Conservation (phyloP, 1,139 yeast genomes). For the Wickerhamomyces sp. region DNA sequence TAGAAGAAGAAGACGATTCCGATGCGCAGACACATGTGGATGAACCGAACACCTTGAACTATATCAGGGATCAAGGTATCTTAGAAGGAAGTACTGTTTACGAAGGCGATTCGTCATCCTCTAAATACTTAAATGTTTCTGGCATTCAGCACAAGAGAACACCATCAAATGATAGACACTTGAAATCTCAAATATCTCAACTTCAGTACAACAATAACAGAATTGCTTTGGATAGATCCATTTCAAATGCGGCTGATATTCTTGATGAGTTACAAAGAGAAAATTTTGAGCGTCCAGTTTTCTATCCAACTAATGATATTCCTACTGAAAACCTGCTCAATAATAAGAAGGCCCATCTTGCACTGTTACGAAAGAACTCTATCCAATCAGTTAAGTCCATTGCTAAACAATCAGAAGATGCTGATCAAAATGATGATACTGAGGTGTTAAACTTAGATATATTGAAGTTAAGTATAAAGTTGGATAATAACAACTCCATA, state of each 20-base stretch:
- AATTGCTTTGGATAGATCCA: slow-evolving; percentile 56
- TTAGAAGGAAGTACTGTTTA: slow-evolving; percentile 24
- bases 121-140: slow-evolving; percentile 4
- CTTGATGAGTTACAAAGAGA: slow-evolving; percentile 52
- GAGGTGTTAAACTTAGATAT: slow-evolving; percentile 56
- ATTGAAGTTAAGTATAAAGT: slow-evolving; percentile 57
- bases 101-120: slow-evolving; percentile 15
- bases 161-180: slow-evolving; percentile 18
- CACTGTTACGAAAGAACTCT: slow-evolving; percentile 44
- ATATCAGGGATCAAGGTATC: slow-evolving; percentile 21
- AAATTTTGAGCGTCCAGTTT: slow-evolving; percentile 57
- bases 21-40: slow-evolving; percentile 13
- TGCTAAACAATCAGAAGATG: slow-evolving; percentile 20
- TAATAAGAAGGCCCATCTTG: slow-evolving; percentile 38
- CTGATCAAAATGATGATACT: slow-evolving; percentile 24
- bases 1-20: slow-evolving; percentile 9
- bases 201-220: slow-evolving; percentile 66
- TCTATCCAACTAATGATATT: slow-evolving; percentile 52
- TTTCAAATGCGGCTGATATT: slow-evolving; percentile 51
- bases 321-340: slow-evolving; percentile 35
- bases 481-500: slow-evolving; percentile 45
- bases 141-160: slow-evolving; percentile 13
- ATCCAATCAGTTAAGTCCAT: slow-evolving; percentile 17
- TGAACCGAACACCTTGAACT: slow-evolving; percentile 15
- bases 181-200: slow-evolving; percentile 54